Evolutionary conservation across 768 basidiomycete genomes (phyloP).

Genomic region (Boletus subparvulus): DNA sequence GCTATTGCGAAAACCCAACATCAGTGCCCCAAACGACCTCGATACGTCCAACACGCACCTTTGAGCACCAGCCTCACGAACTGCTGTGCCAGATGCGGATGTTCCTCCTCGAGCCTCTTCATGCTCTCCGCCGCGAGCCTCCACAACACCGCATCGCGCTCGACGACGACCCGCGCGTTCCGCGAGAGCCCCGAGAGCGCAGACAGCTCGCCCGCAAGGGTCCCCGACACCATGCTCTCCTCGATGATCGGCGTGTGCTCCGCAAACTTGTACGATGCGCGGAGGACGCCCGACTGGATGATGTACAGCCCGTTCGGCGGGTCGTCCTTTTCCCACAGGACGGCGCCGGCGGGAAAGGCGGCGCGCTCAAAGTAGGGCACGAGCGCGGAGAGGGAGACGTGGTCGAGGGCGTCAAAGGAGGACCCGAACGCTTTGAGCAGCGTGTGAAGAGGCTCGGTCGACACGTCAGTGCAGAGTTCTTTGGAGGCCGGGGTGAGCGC

Average conservation of each 20-base stretch:
- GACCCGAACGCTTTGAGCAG: conserved; percentile 73
- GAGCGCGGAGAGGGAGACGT: conserved; percentile 60
- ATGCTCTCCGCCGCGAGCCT: conserved; percentile 62
- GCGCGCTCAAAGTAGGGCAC: conserved; percentile 69
- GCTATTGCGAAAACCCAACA: conserved; percentile 35
- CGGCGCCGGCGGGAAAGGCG: conserved; percentile 51
- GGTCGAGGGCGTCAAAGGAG: conserved; percentile 60
- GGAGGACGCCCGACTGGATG: conserved; percentile 81
- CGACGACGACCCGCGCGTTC: conserved; percentile 85
- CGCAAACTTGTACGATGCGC: conserved; percentile 79
- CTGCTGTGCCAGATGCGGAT: conserved; percentile 60
- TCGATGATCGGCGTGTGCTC: conserved; percentile 65
- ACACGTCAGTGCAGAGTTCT: conserved; percentile 34
- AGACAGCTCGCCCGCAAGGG: conserved; percentile 88
- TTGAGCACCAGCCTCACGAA: conserved; percentile 74
- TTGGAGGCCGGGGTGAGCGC: neutral
- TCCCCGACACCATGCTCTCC: conserved; percentile 93
- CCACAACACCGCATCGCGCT: conserved; percentile 80
- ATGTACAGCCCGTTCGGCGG: conserved; percentile 81
- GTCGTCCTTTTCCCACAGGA: conserved; percentile 80
- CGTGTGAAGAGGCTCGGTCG: conserved; percentile 67
- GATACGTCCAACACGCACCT: conserved; percentile 43
- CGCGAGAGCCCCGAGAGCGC: conserved; percentile 75
- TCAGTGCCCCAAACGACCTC: neutral
- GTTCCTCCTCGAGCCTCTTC: conserved; percentile 61